Evolutionary conservation across 2,329 filamentous ascomycete genomes (phyloP).

Genomic region (Aspergillus ochraceus): DNA sequence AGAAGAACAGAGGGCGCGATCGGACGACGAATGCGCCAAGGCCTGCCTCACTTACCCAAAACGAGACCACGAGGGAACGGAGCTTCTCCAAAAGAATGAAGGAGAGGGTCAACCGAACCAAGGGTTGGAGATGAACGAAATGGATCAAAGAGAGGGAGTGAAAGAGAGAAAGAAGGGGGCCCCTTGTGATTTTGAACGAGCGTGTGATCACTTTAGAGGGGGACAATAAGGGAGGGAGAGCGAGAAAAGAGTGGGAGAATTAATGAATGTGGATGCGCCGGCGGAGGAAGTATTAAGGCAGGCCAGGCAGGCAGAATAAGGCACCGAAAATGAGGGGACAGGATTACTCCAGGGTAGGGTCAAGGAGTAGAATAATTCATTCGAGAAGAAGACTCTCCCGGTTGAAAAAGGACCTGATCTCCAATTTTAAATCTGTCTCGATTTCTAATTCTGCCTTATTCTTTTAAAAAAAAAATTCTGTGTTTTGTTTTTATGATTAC

Average conservation of each 20-base stretch:
- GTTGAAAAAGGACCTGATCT: not conserved
- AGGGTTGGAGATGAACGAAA: not conserved
- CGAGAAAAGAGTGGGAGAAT: not conserved
- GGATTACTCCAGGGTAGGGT: not conserved
- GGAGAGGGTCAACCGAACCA: conserved; percentile 9
- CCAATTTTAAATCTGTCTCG: not conserved
- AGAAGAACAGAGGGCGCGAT: conserved; percentile 12
- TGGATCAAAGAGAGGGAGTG: conserved; percentile 1
- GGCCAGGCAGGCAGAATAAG: not conserved
- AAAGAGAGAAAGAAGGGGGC: not conserved
- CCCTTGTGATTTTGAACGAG: not conserved
- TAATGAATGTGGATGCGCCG: not conserved
- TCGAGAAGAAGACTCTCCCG: too few species aligned
- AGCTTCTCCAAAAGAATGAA: conserved; percentile 18
- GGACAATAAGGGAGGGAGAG: not conserved
- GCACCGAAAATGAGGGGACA: not conserved
- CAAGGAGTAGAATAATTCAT: not conserved
- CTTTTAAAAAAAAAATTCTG: too few species aligned
- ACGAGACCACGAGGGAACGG: conserved; percentile 10
- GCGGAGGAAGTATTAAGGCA: not conserved
- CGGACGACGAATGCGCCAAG: conserved; percentile 9
- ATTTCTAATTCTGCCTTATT: not conserved
- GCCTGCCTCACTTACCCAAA: conserved; percentile 10
- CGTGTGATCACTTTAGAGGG: not conserved
- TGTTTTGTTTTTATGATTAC: not conserved